Conservation (phyloP, 805 yeast genomes). For the Saccharomycopsis fermentans region DNA sequence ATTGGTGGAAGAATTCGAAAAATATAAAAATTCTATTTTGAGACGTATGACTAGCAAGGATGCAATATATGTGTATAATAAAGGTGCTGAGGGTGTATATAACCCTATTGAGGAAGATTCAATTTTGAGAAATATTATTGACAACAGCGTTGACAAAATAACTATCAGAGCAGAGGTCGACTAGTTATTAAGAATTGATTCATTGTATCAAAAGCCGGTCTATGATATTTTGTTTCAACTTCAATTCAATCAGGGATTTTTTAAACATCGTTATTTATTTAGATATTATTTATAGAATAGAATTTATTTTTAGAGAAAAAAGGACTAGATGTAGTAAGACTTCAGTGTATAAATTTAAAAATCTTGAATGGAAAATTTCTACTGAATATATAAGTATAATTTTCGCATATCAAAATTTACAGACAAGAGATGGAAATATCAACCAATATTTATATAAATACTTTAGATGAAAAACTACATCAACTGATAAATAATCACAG, state of each 20-base stretch:
- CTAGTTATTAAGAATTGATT: not conserved
- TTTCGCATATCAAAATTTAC: not conserved
- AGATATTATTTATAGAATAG: not conserved
- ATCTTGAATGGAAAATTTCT: not conserved
- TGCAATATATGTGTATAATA: slow-evolving; percentile 11
- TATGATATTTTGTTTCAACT: not conserved
- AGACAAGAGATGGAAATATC: not conserved
- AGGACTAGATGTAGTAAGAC: not conserved
- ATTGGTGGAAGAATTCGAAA: slow-evolving; percentile 12
- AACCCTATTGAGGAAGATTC: slow-evolving; percentile 15
- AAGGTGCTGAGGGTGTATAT: slow-evolving; percentile 17
- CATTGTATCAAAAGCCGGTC: not conserved
- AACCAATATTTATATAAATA: not conserved
- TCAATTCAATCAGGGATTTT: not conserved
- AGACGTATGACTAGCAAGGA: slow-evolving; percentile 4
- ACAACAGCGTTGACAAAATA: slow-evolving; percentile 14
- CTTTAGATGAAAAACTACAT: not conserved
- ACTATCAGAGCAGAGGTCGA: slow-evolving; percentile 17
- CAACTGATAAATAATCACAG: not conserved
- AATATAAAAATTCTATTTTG: not conserved
- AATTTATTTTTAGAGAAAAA: not conserved
- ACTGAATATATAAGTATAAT: no score
- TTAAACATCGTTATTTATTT: not conserved
- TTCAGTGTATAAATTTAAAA: not conserved
- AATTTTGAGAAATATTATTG: slow-evolving; percentile 11